Evolutionary conservation across 371 early-diverging fungal species (phyloP), one percentile per base, ranked within the genome.

Genomic region (Syncephalastrum contaminatum): DNA sequence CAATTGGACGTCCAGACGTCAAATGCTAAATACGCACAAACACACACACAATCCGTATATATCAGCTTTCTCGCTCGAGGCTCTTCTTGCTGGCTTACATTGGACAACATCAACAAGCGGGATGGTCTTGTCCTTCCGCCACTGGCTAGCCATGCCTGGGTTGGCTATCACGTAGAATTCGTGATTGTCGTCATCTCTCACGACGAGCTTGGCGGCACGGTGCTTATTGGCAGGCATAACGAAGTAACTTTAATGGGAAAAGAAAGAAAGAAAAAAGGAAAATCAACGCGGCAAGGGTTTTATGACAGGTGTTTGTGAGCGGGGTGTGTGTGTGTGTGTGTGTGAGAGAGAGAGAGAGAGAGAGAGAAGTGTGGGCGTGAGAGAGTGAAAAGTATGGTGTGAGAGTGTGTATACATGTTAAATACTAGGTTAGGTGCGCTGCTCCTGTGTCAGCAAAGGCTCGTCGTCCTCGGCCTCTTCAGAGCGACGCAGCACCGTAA

Each of bases 101-200:
- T 73, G 70, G 30, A 72, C 74, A 19, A 77, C 78, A 20, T 77
- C 69, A 10, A 77, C 61, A 25, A 77, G 48, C 12, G 78, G 78
- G 49, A 68, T 69, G 1, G 66, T 62, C 54, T 70, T 69, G 52
- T 77, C 78, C 3, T 59, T 58, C 39, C 58, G 62, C 70, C 70
- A 77, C 51, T 70, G 67, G 44, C 36, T 4, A 3, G 62, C 66
- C 65, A 66, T 65, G 20, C 56, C 69, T 4, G 55, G 43, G 24
- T 72, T 66, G 43, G 72, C 72, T 54, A 77, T 56, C 14, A 77
- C 69, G 45, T 68, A 77, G 61, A 56, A 77, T 54, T 77, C 74
- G n/a, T 56, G 55, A 27, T 63, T 56, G 19, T 67, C 56, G 3
- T 58, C 40, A 18, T 60, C 60, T 50, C 61, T 68, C 56, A 60